Evolutionary conservation across 768 basidiomycete species (phyloP).

Genomic region (Macrolepiota dolichaula): DNA sequence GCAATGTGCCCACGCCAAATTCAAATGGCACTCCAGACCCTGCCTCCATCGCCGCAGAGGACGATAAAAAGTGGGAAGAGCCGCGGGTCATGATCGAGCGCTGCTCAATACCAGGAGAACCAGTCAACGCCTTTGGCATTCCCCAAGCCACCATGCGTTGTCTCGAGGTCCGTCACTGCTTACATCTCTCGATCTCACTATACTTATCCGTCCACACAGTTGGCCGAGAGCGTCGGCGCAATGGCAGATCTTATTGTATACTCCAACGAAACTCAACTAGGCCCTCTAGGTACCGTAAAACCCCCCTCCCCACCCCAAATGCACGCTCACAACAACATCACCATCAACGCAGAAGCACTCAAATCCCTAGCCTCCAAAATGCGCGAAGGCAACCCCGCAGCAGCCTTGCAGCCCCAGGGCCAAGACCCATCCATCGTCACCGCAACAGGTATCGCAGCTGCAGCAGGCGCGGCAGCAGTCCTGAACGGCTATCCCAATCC

Average conservation of each 20-base stretch:
- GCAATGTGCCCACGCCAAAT: constrained; percentile 20
- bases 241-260: constrained; percentile 78
- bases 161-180: constrained; percentile 63
- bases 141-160: constrained; percentile 89
- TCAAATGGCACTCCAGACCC: constrained; percentile 5
- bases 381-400: constrained; percentile 30
- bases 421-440: constrained; percentile 13
- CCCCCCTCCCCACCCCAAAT: not conserved
- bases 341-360: constrained; percentile 31
- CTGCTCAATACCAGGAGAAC: constrained; percentile 73
- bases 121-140: constrained; percentile 86
- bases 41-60: constrained; percentile 26
- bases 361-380: constrained; percentile 36
- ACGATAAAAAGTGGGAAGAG: constrained; percentile 67
- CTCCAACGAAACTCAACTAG: constrained; percentile 48
- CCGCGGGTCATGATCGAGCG: constrained; percentile 55
- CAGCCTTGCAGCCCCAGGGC: constrained; percentile 15
- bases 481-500: not conserved
- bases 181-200: too few relatives aligned
- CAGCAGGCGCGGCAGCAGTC: not conserved
- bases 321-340: constrained; percentile 10
- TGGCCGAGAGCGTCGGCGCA: constrained; percentile 78
- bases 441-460: constrained; percentile 7
- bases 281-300: constrained; percentile 60
- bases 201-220: constrained; percentile 29